Evolutionary conservation across 768 basidiomycete genomes (phyloP).

Genomic region (Suillus brevipes): DNA sequence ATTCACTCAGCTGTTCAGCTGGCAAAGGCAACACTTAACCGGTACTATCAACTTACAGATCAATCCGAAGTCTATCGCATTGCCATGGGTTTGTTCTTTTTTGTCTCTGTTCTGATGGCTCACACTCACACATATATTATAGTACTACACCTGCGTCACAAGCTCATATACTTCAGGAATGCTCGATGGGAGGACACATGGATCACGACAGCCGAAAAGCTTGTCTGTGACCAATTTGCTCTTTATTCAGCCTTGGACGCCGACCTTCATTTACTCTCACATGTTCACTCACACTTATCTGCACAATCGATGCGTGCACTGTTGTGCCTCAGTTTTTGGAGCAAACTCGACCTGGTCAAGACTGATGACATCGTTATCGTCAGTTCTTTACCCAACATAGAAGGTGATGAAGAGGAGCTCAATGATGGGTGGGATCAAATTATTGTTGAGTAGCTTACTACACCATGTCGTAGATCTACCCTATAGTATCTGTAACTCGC

Average conservation of each 20-base stretch:
- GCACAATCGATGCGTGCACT: no score
- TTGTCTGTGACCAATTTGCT: constrained; percentile 23
- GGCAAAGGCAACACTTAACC: constrained; percentile 18
- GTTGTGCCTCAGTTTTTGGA: no score
- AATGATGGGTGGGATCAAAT: no score
- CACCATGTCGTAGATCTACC: no score
- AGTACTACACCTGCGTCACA: constrained; percentile 31
- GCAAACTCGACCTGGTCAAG: no score
- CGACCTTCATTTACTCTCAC: no score
- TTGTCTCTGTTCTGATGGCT: not conserved
- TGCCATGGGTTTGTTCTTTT: constrained; percentile 25
- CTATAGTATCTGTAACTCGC: no score
- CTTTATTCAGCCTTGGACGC: constrained; percentile 2
- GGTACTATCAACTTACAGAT: constrained; percentile 27
- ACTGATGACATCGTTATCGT: no score
- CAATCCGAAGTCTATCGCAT: constrained; percentile 24
- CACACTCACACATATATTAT: constrained; percentile 10
- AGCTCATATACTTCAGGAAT: constrained; percentile 29
- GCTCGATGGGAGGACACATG: constrained; percentile 26
- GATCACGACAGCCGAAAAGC: constrained; percentile 24
- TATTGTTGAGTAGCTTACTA: no score
- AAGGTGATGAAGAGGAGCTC: no score
- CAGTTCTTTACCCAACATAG: no score
- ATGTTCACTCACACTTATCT: no score
- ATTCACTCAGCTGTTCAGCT: constrained; percentile 11